Percentiles rank a stretch among this genome's conserved stretches.
Evolutionary conservation across 495 filamentous ascomycete genomes (phyloP).

Genomic region (Podospora didyma): DNA sequence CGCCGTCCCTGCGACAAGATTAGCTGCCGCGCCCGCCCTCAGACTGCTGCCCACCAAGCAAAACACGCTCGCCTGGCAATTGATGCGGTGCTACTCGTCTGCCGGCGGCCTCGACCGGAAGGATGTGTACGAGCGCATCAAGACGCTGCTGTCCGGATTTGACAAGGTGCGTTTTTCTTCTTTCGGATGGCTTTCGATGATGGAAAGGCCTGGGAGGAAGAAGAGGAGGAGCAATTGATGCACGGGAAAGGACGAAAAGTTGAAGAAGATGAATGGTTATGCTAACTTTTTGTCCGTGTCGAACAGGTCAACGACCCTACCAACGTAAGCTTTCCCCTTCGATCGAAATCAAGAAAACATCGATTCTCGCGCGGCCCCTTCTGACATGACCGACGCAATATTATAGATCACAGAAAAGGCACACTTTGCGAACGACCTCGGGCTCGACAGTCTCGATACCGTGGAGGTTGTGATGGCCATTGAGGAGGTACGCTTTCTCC

Average conservation of each 20-base stretch:
- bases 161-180: conserved; percentile 75
- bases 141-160: conserved; percentile 87
- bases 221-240: too few species aligned
- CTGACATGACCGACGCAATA: too few species aligned
- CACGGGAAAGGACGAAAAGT: too few species aligned
- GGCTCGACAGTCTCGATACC: conserved; percentile 92
- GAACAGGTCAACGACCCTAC: conserved; percentile 66
- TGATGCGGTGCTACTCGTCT: conserved; percentile 81
- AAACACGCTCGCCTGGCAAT: conserved; percentile 50
- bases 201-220: too few species aligned
- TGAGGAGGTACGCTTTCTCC: conserved; percentile 72
- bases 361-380: conserved; percentile 5
- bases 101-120: conserved; percentile 68
- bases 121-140: conserved; percentile 89
- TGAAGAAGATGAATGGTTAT: neutral
- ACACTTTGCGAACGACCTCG: conserved; percentile 95
- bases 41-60: conserved; percentile 42
- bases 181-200: neutral
- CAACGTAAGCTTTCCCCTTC: conserved; percentile 54
- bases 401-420: conserved; percentile 71
- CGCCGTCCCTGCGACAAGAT: conserved; percentile 49
- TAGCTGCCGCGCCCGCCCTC: conserved; percentile 38
- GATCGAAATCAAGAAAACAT: neutral
- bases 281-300: conserved; percentile 7
- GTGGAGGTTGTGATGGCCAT: conserved; percentile 99